Base-by-base conservation (phyloP, 345 rosid species). In the Eucalyptus marginata region DNA sequence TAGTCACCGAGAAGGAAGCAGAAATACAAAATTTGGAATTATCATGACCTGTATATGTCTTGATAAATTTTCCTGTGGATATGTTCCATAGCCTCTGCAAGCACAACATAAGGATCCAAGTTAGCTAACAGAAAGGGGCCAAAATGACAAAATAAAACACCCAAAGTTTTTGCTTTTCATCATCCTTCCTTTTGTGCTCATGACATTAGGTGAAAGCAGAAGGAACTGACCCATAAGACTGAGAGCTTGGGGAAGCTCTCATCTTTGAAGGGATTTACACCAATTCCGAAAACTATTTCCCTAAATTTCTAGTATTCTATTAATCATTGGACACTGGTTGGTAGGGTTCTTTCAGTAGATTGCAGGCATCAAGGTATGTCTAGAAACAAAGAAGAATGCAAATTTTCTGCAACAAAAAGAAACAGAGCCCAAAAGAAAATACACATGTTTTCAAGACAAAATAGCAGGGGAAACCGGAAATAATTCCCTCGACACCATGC, bases 11-110 rank as follows among this genome's bases (percentile, higher is more conserved):
- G 90, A 98, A 98, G 33, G 96, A 89, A 11, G 99, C 93, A 27
- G 99, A 92, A 87, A 95, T 88, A 88, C 97, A 94, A 89, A 88
- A 97, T 91, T 98, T 95, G 1, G 97, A 92, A 90, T 96, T 98
- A 10, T 52, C 56, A 80, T 96, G 99, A 89, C 99, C 96, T 20
- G 93, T 91, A 92, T 97, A 98, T 66, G 99, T 97, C 93, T 98
- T 97, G 87, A 95, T 90, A 90, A 93, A 95, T 87, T 97, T 98
- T 87, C 96, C 97, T 17, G 96, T 92, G 17, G 96, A 89, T 58
- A 94, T 92, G 92, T 96, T 95, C 99, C 99, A 98, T 83, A 98
- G 95, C 89, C 98, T 94, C 99, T 95, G 96, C 90, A 90, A 31
- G 87, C 83, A 44, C 62, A 89, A 59, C 51, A 85, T 76, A 50